These are phyloP conservation scores for Cytidiella melzeri DNA, from an alignment of 768 basidiomycete genomes.

Conservation along the genomic window DNA sequence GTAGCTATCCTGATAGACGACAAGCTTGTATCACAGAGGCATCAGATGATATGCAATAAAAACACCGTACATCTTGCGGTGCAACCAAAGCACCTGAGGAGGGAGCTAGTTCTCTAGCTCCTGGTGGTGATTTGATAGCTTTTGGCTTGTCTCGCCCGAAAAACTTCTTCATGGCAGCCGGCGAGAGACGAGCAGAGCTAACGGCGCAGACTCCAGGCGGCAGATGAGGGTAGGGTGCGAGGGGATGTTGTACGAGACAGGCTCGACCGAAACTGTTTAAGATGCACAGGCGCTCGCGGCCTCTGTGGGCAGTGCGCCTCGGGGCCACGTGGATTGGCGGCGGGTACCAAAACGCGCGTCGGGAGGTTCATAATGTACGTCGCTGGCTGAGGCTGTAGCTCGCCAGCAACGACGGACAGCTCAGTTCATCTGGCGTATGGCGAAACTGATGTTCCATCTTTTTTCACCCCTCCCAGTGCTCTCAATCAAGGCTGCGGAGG, in stretches of 20 bases:
- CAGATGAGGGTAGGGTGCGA: not conserved
- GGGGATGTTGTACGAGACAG: not conserved
- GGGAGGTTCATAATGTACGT: too few species aligned
- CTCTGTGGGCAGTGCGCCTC: too few species aligned
- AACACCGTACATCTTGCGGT: slow-evolving; percentile 20
- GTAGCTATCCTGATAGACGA: slow-evolving; percentile 13
- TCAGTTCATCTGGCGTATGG: too few species aligned
- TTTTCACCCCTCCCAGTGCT: too few species aligned
- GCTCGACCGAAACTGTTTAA: not conserved
- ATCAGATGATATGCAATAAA: too few species aligned
- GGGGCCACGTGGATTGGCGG: too few species aligned
- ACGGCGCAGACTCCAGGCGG: not conserved
- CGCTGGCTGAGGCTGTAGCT: too few species aligned
- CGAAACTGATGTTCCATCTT: too few species aligned
- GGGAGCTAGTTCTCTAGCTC: slow-evolving; percentile 26
- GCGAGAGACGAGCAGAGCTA: not conserved
- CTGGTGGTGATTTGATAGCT: slow-evolving; percentile 24
- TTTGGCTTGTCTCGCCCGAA: slow-evolving; percentile 48
- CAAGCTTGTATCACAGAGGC: slow-evolving; percentile 2
- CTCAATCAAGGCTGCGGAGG: too few species aligned
- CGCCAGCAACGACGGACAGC: too few species aligned
- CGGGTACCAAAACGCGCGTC: too few species aligned
- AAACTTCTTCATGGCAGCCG: slow-evolving; percentile 48
- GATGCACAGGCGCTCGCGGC: not conserved
- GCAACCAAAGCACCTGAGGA: slow-evolving; percentile 15